These are phyloP conservation scores for Bjerkandera adusta DNA, from an alignment of 1,284 basidiomycete genomes.

Conservation along the genomic window DNA sequence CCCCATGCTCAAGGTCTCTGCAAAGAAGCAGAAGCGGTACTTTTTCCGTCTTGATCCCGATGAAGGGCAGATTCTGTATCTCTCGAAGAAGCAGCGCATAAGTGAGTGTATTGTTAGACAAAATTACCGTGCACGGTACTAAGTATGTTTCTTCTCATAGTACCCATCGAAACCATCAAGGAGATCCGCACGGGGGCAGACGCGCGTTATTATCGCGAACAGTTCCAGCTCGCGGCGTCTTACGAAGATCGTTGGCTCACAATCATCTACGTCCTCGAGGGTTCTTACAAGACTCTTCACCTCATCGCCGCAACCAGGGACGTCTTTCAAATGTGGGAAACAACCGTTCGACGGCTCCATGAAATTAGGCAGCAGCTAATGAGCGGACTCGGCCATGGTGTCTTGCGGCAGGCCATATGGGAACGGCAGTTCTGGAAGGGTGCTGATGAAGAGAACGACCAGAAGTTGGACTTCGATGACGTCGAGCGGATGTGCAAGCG, in stretches of 20 bases:
- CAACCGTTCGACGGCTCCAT: slow-evolving; percentile 56
- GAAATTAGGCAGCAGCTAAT: slow-evolving; percentile 66
- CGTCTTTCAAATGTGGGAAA: slow-evolving; percentile 68
- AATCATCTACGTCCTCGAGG: slow-evolving; percentile 73
- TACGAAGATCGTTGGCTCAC: slow-evolving; percentile 75
- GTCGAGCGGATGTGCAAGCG: slow-evolving; percentile 75
- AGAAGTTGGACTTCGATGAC: slow-evolving; percentile 71
- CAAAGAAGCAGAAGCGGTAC: slow-evolving; percentile 77
- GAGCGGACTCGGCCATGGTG: slow-evolving; percentile 61
- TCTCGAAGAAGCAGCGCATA: slow-evolving; percentile 73
- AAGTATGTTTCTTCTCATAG: slow-evolving; percentile 37
- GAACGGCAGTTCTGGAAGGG: slow-evolving; percentile 82
- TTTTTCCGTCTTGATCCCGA: slow-evolving; percentile 77
- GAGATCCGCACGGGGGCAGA: slow-evolving; percentile 84
- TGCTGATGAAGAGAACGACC: slow-evolving; percentile 60
- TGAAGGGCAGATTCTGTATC: slow-evolving; percentile 81
- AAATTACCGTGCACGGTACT: slow-evolving; percentile 3
- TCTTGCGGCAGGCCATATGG: slow-evolving; percentile 74
- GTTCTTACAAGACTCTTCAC: slow-evolving; percentile 90
- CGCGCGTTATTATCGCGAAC: slow-evolving; percentile 76
- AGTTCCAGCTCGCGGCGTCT: slow-evolving; percentile 64
- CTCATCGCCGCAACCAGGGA: slow-evolving; percentile 77
- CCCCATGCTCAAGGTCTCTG: slow-evolving; percentile 87
- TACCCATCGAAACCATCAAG: slow-evolving; percentile 88
- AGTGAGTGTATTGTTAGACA: slow-evolving; percentile 49